Evolutionary conservation across 1,139 yeast genomes (phyloP).

Genomic region (Yamadazyma diddensiae): DNA sequence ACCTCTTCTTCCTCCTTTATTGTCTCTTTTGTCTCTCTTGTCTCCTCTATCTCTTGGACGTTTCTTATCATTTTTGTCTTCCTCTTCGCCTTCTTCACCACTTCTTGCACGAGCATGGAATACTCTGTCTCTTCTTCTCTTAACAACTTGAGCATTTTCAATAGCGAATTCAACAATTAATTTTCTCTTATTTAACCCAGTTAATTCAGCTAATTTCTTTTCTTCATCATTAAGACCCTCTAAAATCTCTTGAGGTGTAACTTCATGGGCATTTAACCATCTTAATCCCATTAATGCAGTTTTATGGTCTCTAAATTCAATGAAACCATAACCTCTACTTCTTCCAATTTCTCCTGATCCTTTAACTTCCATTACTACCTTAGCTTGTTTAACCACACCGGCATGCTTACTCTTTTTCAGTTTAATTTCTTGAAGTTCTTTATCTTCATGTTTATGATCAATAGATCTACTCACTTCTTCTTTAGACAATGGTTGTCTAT

Average conservation of each 20-base stretch:
- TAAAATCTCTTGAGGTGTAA: constrained; percentile 62
- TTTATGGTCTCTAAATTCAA: constrained; percentile 91
- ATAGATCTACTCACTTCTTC: constrained; percentile 85
- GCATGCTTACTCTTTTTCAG: constrained; percentile 67
- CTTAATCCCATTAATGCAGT: constrained; percentile 93
- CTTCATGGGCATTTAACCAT: constrained; percentile 95
- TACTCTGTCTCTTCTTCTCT: constrained; percentile 78
- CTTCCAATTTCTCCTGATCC: constrained; percentile 86
- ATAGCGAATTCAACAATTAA: constrained; percentile 93
- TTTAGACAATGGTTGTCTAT: constrained; percentile 81
- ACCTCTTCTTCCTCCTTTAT: not conserved
- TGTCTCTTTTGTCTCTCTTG: constrained; percentile 17
- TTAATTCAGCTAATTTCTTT: constrained; percentile 49
- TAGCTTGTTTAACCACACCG: constrained; percentile 93
- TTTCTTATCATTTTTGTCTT: constrained; percentile 19
- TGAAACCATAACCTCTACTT: constrained; percentile 94
- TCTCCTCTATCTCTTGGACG: not conserved
- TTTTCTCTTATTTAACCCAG: constrained; percentile 62
- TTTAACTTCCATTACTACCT: constrained; percentile 87
- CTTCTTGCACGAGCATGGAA: constrained; percentile 41
- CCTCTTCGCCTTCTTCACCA: constrained; percentile 19
- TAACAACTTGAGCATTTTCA: constrained; percentile 90
- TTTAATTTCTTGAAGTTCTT: constrained; percentile 44
- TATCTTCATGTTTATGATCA: constrained; percentile 50
- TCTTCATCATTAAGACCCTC: constrained; percentile 76